Conservation (phyloP, 192 early-diverging fungal genomes). For the Linnemannia exigua region DNA sequence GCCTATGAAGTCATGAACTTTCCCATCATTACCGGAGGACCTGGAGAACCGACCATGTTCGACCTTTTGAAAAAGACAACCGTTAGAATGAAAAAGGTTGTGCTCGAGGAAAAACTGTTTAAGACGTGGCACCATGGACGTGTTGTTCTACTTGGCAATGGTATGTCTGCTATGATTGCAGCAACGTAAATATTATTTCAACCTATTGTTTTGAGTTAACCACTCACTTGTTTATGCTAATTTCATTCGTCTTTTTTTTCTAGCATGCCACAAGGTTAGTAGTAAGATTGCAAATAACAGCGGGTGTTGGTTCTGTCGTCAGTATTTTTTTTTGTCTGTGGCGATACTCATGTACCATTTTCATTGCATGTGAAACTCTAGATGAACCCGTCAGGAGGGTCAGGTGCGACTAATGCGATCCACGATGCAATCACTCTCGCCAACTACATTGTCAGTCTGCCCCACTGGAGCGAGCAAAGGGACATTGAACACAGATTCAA, state of each 20-base stretch:
- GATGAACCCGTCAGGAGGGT: background rate
- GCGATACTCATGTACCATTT: background rate
- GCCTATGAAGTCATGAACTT: constrained; percentile 8
- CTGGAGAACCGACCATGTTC: background rate
- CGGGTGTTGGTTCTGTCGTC: too few relatives aligned
- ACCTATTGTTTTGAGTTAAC: background rate
- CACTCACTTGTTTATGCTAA: background rate
- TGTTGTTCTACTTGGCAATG: constrained; percentile 9
- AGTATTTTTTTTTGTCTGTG: too few relatives aligned
- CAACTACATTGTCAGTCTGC: constrained; percentile 1
- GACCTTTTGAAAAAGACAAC: constrained; percentile 8
- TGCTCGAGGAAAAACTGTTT: constrained; percentile 20
- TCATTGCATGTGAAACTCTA: background rate
- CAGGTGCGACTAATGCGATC: constrained; percentile 7
- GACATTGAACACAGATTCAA: constrained; percentile 8
- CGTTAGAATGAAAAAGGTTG: constrained; percentile 1
- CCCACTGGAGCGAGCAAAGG: background rate
- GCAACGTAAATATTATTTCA: too few relatives aligned
- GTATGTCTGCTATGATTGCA: background rate
- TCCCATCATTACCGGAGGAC: background rate
- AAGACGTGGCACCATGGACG: constrained; percentile 16
- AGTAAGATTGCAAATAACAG: background rate
- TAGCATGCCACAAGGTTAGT: background rate
- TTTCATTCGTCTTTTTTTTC: background rate
- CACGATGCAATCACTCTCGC: constrained; percentile 19